Evolutionary conservation across 2,329 filamentous ascomycete species (phyloP), one percentile per base, ranked within the genome.

Genomic region (Acephala macrosclerotiorum): DNA sequence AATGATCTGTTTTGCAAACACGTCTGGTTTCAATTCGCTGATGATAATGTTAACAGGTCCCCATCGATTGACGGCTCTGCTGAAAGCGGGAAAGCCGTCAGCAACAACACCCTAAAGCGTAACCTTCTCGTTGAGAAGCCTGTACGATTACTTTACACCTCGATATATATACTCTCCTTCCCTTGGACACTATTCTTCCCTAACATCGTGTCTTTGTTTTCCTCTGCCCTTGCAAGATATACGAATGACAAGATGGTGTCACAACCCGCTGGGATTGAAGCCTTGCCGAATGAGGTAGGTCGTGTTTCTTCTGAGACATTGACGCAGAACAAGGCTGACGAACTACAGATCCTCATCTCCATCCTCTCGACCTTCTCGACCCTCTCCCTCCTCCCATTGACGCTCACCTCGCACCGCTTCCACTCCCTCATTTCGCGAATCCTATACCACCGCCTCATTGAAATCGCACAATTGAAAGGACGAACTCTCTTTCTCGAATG

Each of bases 401-500:
- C 87, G 49, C 74, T 82, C 55, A 82, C 90, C 62, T 91, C 85
- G 61, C 87, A 83, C 35, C 88, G 86, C 45, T 86, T 93, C 72
- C 84, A 90, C 75, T 85, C 82, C 47, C 75, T 91, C 47, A 83
- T 91, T 64, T 78, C 89, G 4, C 85, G 87, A 29, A 84, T 92
- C 53, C 78, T 93, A 8, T 86, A 91, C 68, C 83, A 85, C 58
- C 88, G 91, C 38, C 81, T 93, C 1, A 78, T 89, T 56, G 77
- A 84, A 22, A 86, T 87, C 22, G 83, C 87, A 4, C 79, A 84
- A 2, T 78, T 90, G 8, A 66, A 66, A 58, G 84, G 87, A 42
- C 87, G 92, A 73, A 86, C 89, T 61, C 79, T 96, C 45, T 87
- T 94, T 42, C 85, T 96, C 49, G 91, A 95, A 79, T 93, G 91